phyloP scores from a whole-genome alignment of 768 basidiomycete species.

The Daedaleopsis nitida region DNA sequence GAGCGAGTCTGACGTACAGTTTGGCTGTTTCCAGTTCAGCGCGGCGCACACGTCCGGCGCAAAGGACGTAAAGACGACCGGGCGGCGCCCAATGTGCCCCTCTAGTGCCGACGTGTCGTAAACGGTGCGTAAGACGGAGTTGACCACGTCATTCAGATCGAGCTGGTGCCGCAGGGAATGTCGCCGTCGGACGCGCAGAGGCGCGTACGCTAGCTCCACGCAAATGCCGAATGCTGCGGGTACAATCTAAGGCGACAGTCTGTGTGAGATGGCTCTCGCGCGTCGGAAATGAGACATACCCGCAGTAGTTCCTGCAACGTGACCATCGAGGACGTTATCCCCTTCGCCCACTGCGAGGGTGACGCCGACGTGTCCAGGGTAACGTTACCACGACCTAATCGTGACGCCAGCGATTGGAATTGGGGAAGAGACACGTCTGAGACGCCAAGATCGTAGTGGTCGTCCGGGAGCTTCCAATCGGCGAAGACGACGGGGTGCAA shows the following conservation, averaged over 20 bases:
- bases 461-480: conserved; percentile 74
- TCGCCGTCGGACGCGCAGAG: conserved; percentile 46
- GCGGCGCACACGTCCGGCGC: conserved; percentile 88
- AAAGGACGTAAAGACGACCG: conserved; percentile 91
- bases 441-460: conserved; percentile 75
- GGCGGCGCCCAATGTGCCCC: conserved; percentile 59
- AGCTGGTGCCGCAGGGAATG: conserved; percentile 51
- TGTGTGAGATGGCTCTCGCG: conserved; percentile 1
- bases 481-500: conserved; percentile 84
- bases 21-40: conserved; percentile 99
- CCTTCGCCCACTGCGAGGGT: conserved; percentile 47
- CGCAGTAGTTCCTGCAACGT: conserved; percentile 76
- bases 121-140: conserved; percentile 82
- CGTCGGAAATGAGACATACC: conserved; percentile 44
- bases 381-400: conserved; percentile 45
- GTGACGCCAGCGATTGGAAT: conserved; percentile 66
- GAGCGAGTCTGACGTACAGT: conserved; percentile 60
- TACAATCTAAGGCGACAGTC: conserved; percentile 30
- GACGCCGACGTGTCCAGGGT: conserved; percentile 22
- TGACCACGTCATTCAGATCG: conserved; percentile 81
- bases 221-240: conserved; percentile 70
- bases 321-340: conserved; percentile 58
- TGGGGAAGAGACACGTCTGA: conserved; percentile 83
- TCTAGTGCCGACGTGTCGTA: conserved; percentile 65
- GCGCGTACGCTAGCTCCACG: conserved; percentile 81